Percentiles rank a stretch among this genome's conserved stretches.
Evolutionary conservation across 2,329 filamentous ascomycete species (phyloP).

Genomic region (Diaporthe citriasiana): DNA sequence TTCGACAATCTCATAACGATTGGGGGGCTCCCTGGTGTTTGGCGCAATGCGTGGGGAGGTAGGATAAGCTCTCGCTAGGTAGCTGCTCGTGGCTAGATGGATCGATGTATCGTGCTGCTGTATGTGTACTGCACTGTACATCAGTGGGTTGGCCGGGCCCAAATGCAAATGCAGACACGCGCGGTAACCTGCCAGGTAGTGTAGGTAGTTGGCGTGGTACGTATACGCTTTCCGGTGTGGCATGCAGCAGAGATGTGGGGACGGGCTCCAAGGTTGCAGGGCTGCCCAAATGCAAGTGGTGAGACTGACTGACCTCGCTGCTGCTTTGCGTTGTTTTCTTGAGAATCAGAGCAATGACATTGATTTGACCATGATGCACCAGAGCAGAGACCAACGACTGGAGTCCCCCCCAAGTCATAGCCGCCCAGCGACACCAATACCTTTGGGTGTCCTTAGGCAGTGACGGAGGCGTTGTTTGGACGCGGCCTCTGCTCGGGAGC

Average conservation of each 20-base stretch:
- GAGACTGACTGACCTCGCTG: conserved; percentile 1
- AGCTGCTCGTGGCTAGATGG: conserved; percentile 25
- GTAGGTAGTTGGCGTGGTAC: conserved; percentile 21
- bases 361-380: conserved; percentile 27
- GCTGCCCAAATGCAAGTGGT: conserved; percentile 9
- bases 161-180: conserved; percentile 4
- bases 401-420: conserved; percentile 6
- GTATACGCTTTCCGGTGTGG: conserved; percentile 8
- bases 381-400: neutral
- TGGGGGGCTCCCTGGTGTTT: neutral
- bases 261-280: neutral
- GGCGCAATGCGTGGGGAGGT: conserved; percentile 19
- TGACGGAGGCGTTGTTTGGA: conserved; percentile 15
- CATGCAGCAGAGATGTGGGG: conserved; percentile 25
- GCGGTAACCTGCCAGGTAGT: no score
- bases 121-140: conserved; percentile 14
- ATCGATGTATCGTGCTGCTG: conserved; percentile 30
- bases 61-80: conserved; percentile 27
- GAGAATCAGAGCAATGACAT: neutral
- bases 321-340: neutral
- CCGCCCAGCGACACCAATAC: conserved; percentile 13
- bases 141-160: conserved; percentile 13
- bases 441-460: conserved; percentile 10
- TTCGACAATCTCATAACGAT: conserved; percentile 40
- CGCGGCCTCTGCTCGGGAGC: conserved; percentile 29